These are phyloP conservation scores for Zalaria sp. DNA, from an alignment of 2,329 filamentous ascomycete species.

Conservation along the genomic window DNA sequence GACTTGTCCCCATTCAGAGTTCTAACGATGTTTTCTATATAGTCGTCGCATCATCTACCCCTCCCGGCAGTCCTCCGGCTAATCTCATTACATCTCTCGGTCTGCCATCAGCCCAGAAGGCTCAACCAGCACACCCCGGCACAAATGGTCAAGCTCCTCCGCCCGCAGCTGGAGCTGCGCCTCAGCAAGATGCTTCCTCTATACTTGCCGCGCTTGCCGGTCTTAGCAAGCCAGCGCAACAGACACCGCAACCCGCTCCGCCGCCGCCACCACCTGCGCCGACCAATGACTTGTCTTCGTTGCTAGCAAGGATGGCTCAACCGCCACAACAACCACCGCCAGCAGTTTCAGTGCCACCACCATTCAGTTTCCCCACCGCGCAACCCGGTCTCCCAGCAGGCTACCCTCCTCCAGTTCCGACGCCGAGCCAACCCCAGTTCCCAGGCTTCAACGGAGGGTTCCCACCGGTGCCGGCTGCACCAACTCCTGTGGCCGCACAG, in stretches of 20 bases:
- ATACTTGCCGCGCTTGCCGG: constrained; percentile 20
- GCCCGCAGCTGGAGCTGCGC: constrained; percentile 8
- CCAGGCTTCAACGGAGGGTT: neutral
- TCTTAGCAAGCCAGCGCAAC: constrained; percentile 9
- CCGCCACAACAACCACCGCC: constrained; percentile 10
- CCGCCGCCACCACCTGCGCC: neutral
- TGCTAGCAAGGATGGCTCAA: constrained; percentile 5
- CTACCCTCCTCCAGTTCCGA: neutral
- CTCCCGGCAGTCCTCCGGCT: constrained; percentile 16
- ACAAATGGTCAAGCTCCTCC: constrained; percentile 5
- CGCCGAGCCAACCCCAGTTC: neutral
- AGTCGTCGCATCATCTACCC: constrained; percentile 13
- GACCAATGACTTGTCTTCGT: constrained; percentile 4
- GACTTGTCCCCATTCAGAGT: neutral
- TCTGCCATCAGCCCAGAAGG: neutral
- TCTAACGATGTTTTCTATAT: neutral
- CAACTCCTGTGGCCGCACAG: neutral
- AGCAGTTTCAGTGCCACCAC: constrained; percentile 7
- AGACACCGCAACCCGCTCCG: constrained; percentile 1
- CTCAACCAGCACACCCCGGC: neutral
- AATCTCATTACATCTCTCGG: constrained; percentile 12
- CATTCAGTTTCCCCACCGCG: neutral
- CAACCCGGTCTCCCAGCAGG: neutral
- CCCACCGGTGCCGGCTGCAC: neutral
- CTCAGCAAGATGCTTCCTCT: constrained; percentile 16